Conservation (phyloP, 225 moss, liverwort and hornwort genomes). For the Pseudisothecium myosuroides region DNA sequence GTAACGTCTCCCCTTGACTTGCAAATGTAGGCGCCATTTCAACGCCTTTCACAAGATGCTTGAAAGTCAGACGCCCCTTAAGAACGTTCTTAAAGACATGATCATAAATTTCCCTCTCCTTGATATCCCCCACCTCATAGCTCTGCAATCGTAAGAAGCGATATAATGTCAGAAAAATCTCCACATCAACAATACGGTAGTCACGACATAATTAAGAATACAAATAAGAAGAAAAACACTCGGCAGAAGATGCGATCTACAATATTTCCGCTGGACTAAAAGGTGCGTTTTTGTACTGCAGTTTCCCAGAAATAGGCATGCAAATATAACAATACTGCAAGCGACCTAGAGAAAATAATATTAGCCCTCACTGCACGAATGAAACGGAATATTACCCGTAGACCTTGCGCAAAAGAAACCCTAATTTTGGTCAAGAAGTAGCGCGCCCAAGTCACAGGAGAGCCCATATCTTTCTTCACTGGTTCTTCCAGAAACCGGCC, state of each 20-base stretch:
- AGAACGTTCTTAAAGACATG: conserved; percentile 58
- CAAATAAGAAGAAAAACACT: not conserved
- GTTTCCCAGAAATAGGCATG: not conserved
- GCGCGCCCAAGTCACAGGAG: conserved; percentile 53
- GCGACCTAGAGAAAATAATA: not conserved
- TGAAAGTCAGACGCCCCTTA: conserved; percentile 68
- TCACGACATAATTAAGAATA: not conserved
- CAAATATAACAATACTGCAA: not conserved
- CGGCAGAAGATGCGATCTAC: not conserved
- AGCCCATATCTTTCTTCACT: conserved; percentile 22
- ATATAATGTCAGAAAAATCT: not conserved
- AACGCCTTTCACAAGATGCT: conserved; percentile 69
- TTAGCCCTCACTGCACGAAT: not conserved
- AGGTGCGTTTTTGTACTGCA: not conserved
- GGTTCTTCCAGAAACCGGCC: not conserved
- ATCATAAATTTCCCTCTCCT: conserved; percentile 77
- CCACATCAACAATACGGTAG: not conserved
- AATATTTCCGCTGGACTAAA: not conserved
- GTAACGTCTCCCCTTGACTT: conserved; percentile 73
- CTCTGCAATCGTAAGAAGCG: not conserved
- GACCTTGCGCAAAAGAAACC: conserved; percentile 71
- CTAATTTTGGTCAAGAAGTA: conserved; percentile 71
- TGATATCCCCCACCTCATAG: conserved; percentile 59
- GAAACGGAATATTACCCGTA: conserved; percentile 32
- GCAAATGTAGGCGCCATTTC: conserved; percentile 86